Conservation (phyloP, 148 eudicot genomes). For the Vaccinium corymbosum region DNA sequence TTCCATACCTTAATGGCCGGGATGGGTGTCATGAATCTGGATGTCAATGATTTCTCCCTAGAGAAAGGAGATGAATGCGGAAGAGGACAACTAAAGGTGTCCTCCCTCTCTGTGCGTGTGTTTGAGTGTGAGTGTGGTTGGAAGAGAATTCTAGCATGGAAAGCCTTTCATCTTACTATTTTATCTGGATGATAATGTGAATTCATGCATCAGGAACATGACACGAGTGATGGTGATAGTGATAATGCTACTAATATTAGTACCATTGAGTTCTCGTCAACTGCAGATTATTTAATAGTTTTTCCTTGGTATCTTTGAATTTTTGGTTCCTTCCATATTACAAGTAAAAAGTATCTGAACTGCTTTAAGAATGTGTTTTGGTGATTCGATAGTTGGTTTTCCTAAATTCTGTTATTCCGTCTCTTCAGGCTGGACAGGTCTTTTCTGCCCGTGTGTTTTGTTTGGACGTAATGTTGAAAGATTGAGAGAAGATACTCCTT, state of each 20-base stretch:
- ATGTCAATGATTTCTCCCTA: not conserved
- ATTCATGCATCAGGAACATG: not conserved
- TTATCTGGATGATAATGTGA: not conserved
- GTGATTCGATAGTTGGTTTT: not conserved
- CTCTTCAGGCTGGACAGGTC: slow-evolving; percentile 74
- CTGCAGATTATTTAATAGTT: not conserved
- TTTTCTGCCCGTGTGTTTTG: slow-evolving; percentile 86
- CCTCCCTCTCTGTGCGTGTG: too few species aligned
- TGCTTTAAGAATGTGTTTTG: not conserved
- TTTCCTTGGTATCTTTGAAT: not conserved
- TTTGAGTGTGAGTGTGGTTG: not conserved
- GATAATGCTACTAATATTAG: not conserved
- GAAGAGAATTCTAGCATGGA: not conserved
- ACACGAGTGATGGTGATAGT: not conserved
- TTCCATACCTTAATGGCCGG: not conserved
- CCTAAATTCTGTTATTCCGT: slow-evolving; percentile 4
- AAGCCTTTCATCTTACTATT: not conserved
- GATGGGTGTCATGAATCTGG: not conserved
- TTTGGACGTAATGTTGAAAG: slow-evolving; percentile 83
- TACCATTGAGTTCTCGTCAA: not conserved
- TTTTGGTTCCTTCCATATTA: not conserved
- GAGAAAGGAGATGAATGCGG: not conserved
- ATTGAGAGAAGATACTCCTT: slow-evolving; percentile 70
- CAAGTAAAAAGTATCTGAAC: not conserved
- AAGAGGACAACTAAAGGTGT: not conserved